These are phyloP conservation scores for Euphorbia schlechtendalii DNA, from an alignment of 441 rosid species.

Conservation along the genomic window DNA sequence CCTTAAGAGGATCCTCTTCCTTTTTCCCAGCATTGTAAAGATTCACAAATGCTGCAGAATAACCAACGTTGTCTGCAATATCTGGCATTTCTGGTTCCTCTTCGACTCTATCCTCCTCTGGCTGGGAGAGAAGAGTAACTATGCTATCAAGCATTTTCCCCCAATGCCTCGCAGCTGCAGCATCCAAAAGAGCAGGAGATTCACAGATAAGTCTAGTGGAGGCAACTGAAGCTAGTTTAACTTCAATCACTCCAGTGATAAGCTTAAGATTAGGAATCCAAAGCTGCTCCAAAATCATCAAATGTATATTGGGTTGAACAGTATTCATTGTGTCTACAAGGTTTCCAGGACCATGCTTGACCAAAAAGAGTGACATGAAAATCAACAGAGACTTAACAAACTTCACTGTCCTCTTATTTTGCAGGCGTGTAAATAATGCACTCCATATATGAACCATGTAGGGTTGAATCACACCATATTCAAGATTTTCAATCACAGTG, in stretches of 20 bases:
- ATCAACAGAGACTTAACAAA: constrained; percentile 68
- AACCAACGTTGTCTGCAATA: constrained; percentile 65
- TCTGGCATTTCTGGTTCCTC: constrained; percentile 94
- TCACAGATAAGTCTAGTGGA: constrained; percentile 75
- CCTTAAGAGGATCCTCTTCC: constrained; percentile 83
- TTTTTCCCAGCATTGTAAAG: constrained; percentile 85
- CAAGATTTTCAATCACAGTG: constrained; percentile 77
- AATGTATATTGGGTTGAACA: constrained; percentile 60
- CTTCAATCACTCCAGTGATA: constrained; percentile 67
- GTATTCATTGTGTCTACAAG: constrained; percentile 70
- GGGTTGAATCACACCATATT: constrained; percentile 48
- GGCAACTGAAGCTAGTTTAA: constrained; percentile 78
- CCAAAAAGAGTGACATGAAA: constrained; percentile 83
- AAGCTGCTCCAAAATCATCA: constrained; percentile 59
- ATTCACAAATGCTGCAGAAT: constrained; percentile 67
- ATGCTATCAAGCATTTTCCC: constrained; percentile 80
- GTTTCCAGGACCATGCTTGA: constrained; percentile 65
- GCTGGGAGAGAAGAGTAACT: constrained; percentile 71
- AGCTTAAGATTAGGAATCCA: constrained; percentile 82
- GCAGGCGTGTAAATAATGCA: constrained; percentile 65
- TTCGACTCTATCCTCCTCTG: constrained; percentile 72
- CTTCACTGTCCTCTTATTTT: constrained; percentile 50
- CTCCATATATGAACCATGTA: constrained; percentile 65
- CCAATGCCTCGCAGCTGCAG: constrained; percentile 52
- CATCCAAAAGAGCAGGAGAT: constrained; percentile 57